Evolutionary conservation across 2,329 filamentous ascomycete species (phyloP), one percentile per base, ranked within the genome.

Genomic region (Fusarium metavorans): DNA sequence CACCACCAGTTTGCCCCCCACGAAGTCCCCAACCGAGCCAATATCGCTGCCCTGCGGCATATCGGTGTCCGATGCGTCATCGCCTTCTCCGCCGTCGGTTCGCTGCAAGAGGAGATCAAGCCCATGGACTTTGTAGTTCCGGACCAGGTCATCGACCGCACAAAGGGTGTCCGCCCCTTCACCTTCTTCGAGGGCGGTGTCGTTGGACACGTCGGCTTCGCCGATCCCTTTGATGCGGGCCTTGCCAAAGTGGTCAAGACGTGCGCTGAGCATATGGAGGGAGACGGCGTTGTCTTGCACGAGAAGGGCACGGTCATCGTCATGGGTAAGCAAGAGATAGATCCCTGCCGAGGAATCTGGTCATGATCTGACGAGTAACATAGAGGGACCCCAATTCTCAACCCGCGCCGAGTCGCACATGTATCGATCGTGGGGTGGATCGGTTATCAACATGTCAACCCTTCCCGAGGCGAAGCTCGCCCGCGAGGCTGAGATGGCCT

Each of bases 391-490:
- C 23, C 95, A 98, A 80, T 99, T 99, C 89, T 97, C 93, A 71
- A 98, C 97, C 20, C 95, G 97, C 72, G 96, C 97, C 68, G 97
- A 99, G 86, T 97, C 94, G 67, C 92, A 98, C 84, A 91, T 99
- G 86, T 99, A 99, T 88, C 94, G 97, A 77, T 88, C 91, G 70
- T 98, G 95, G 94, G 96, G 96, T 79, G 96, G 95, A 77, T 93
- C 91, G 75, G 94, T 98, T 63, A 98, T 99, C 88, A 98, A 98
- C 90, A 99, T 99, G 97, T 97, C 94, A 52, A 93, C 93, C 16
- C 89, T 99, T 18, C 97, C 97, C 23, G 97, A 99, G 86, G 94
- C 96, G 59, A 99, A 99, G 88, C 92, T 99, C 23, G 97, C 97
- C 11, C 92, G 94, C 64, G 97, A 99, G 87, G 97, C 97, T 27